Conservation (phyloP, 2,329 filamentous ascomycete genomes). For the Apiospora hydei region DNA sequence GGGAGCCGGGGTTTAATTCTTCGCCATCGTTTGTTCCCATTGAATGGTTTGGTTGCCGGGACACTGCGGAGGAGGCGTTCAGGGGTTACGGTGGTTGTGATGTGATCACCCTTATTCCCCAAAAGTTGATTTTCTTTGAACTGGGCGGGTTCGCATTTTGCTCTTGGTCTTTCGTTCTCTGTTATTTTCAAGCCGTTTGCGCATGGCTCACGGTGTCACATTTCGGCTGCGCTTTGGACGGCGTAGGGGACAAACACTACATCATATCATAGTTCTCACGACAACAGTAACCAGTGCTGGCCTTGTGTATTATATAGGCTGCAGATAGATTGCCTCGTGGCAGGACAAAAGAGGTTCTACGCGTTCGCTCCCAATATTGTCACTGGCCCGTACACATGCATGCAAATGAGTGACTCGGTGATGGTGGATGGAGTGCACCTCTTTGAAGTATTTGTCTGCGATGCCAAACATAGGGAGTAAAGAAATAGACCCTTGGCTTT, state of each 20-base stretch:
- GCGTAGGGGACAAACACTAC: constrained; percentile 1
- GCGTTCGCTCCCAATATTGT: constrained; percentile 31
- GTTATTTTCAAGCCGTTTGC: not conserved
- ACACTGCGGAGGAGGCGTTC: constrained; percentile 16
- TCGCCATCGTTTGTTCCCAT: constrained; percentile 1
- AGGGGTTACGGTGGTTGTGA: constrained; percentile 22
- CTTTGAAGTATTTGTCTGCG: not conserved
- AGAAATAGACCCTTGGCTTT: no score
- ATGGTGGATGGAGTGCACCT: not conserved
- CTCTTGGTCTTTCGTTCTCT: constrained; percentile 14
- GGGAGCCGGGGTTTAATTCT: not conserved
- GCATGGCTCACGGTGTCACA: constrained; percentile 4
- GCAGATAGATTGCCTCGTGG: constrained; percentile 41
- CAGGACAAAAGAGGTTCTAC: constrained; percentile 35
- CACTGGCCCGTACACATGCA: not conserved
- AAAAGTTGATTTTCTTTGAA: constrained; percentile 18
- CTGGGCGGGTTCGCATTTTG: constrained; percentile 13
- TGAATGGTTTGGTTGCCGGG: constrained; percentile 1
- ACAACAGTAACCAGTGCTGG: not conserved
- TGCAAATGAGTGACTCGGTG: not conserved
- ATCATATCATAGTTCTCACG: constrained; percentile 23
- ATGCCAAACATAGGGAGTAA: no score
- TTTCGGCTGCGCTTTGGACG: not conserved
- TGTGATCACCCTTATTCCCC: constrained; percentile 19
- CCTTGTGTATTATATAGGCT: constrained; percentile 38